Conservation (phyloP, 1,284 basidiomycete species). For the Athelia psychrophila region DNA sequence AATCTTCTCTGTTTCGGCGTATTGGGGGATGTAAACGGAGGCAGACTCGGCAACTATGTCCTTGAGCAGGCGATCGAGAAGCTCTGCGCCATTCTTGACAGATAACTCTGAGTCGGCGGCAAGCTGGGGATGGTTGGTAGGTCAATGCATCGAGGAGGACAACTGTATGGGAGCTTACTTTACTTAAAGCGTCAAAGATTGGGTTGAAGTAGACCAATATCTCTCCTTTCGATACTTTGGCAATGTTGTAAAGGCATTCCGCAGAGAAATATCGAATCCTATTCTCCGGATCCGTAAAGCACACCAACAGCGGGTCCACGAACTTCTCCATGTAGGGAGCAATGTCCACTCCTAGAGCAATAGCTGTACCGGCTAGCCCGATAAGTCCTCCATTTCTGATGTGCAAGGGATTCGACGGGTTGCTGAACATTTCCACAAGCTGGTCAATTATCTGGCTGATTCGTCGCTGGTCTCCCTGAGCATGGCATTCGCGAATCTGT, state of each 20-base stretch:
- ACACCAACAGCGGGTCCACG: slow-evolving; percentile 86
- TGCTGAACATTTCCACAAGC: slow-evolving; percentile 89
- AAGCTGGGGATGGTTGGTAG: slow-evolving; percentile 56
- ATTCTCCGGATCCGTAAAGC: slow-evolving; percentile 94
- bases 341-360: slow-evolving; percentile 92
- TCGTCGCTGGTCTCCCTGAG: slow-evolving; percentile 75
- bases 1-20: slow-evolving; percentile 74
- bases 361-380: slow-evolving; percentile 94
- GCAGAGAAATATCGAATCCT: slow-evolving; percentile 96
- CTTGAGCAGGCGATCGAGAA: slow-evolving; percentile 96
- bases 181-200: slow-evolving; percentile 96
- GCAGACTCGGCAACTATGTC: slow-evolving; percentile 98
- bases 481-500: slow-evolving; percentile 86
- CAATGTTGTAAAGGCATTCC: slow-evolving; percentile 98
- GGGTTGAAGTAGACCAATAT: slow-evolving; percentile 98
- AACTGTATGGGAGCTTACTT: slow-evolving; percentile 50
- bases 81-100: slow-evolving; percentile 98
- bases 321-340: slow-evolving; percentile 94
- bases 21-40: slow-evolving; percentile 91
- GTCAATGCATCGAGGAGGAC: slow-evolving; percentile 1
- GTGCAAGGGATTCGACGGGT: slow-evolving; percentile 78
- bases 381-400: slow-evolving; percentile 95
- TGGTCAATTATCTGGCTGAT: slow-evolving; percentile 93
- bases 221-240: slow-evolving; percentile 97
- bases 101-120: slow-evolving; percentile 95